Evolutionary conservation across 2,329 filamentous ascomycete genomes (phyloP).

Genomic region (Sporothrix brasiliensis): DNA sequence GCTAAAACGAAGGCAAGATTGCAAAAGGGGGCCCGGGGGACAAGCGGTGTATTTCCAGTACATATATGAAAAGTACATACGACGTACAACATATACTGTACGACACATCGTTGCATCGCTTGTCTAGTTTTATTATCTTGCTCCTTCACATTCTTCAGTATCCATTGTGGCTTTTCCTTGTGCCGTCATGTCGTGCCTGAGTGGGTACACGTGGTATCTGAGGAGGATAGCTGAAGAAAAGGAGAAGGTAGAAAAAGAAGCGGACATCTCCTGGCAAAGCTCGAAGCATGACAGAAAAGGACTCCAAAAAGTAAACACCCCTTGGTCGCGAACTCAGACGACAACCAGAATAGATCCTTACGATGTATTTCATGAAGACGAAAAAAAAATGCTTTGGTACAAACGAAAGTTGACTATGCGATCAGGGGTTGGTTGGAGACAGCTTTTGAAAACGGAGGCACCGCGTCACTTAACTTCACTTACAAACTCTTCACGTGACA

Average conservation of each 20-base stretch:
- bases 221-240: not conserved
- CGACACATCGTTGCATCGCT: not conserved
- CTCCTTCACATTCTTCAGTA: not conserved
- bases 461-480: too few relatives aligned
- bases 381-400: too few relatives aligned
- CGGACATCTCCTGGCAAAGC: too few relatives aligned
- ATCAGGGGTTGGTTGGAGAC: too few relatives aligned
- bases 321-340: constrained; percentile 4
- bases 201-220: not conserved
- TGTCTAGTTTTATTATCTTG: not conserved
- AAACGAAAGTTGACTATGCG: too few relatives aligned
- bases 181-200: not conserved
- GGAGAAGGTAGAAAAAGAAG: not conserved
- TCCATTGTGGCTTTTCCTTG: not conserved
- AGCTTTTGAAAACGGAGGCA: not conserved
- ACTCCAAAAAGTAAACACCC: not conserved
- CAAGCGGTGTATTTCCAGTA: not conserved
- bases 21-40: not conserved
- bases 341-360: not conserved
- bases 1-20: not conserved
- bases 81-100: too few relatives aligned
- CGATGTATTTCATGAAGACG: not conserved
- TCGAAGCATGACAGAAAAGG: too few relatives aligned
- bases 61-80: too few relatives aligned
- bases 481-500: too few relatives aligned